These are phyloP conservation scores for Botrytis aclada DNA, from an alignment of 2,329 filamentous ascomycete species.

Conservation along the genomic window DNA sequence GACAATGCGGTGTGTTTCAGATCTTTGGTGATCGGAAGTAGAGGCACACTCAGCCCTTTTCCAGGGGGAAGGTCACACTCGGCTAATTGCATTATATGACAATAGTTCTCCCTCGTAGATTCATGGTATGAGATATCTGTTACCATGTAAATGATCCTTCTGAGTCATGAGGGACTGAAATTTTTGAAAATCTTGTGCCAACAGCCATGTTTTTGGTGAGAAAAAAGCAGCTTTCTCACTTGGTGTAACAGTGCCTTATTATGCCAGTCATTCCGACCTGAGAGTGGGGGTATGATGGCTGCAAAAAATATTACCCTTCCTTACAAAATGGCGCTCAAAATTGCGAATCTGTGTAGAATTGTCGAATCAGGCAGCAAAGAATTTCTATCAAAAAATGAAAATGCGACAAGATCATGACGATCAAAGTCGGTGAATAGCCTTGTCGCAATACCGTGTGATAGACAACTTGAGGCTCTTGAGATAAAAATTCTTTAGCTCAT, in stretches of 20 bases:
- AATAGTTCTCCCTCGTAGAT: not conserved
- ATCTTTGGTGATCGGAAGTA: not conserved
- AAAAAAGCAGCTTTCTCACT: not conserved
- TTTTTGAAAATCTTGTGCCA: not conserved
- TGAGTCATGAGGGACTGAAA: not conserved
- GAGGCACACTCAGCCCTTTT: not conserved
- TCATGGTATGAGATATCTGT: not conserved
- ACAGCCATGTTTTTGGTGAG: not conserved
- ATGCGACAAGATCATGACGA: not conserved
- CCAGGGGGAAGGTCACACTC: not conserved
- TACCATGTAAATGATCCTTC: not conserved
- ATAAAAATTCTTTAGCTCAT: not conserved
- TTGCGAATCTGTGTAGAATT: not conserved
- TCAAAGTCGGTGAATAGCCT: not conserved
- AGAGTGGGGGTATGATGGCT: not conserved
- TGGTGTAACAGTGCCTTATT: not conserved
- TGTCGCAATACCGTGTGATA: not conserved
- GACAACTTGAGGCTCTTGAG: not conserved
- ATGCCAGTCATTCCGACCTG: not conserved
- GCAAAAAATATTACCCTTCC: not conserved
- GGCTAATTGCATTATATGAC: not conserved
- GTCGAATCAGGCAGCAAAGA: not conserved
- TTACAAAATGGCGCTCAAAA: not conserved
- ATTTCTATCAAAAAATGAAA: not conserved
- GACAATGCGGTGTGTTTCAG: not conserved